Percentiles rank a stretch among this genome's conserved stretches.
phyloP scores from a whole-genome alignment of 2,329 filamentous ascomycete genomes.

The Plectosphaerella plurivora region DNA sequence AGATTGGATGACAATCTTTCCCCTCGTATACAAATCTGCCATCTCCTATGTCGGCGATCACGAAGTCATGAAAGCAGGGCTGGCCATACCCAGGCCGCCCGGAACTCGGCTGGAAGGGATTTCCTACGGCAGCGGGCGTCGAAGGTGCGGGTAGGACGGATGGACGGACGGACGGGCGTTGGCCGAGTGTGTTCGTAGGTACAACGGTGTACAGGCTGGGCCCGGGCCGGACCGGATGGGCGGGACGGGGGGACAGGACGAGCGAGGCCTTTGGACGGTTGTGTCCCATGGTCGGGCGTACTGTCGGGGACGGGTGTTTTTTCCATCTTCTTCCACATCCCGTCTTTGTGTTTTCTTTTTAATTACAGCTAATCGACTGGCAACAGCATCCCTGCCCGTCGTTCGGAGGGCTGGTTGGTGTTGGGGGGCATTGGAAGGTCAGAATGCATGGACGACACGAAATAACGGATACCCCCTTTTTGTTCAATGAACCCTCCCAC shows the following conservation, averaged over 20 bases:
- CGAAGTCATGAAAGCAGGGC: constrained; percentile 27
- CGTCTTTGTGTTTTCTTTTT: constrained; percentile 13
- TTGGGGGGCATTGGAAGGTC: constrained; percentile 22
- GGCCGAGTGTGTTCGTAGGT: not conserved
- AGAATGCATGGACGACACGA: constrained; percentile 41
- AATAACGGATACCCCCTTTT: constrained; percentile 38
- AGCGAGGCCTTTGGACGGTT: too few species aligned
- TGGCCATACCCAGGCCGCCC: not conserved
- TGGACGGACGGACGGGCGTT: not conserved
- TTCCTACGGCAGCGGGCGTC: not conserved
- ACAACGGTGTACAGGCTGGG: too few species aligned
- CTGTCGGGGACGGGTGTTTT: not conserved
- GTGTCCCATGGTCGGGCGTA: not conserved
- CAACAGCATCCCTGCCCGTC: constrained; percentile 27
- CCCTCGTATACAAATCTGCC: not conserved
- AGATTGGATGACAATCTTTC: not conserved
- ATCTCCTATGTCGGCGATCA: constrained; percentile 26
- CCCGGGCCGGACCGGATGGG: too few species aligned
- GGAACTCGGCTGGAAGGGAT: not conserved
- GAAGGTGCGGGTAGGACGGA: not conserved
- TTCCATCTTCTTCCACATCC: constrained; percentile 7
- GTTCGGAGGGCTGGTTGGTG: constrained; percentile 23
- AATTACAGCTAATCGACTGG: constrained; percentile 32
- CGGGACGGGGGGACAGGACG: too few species aligned
- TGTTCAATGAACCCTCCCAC: constrained; percentile 3